phyloP scores from a whole-genome alignment of 2,329 filamentous ascomycete genomes.

The Peltaster fructicola region DNA sequence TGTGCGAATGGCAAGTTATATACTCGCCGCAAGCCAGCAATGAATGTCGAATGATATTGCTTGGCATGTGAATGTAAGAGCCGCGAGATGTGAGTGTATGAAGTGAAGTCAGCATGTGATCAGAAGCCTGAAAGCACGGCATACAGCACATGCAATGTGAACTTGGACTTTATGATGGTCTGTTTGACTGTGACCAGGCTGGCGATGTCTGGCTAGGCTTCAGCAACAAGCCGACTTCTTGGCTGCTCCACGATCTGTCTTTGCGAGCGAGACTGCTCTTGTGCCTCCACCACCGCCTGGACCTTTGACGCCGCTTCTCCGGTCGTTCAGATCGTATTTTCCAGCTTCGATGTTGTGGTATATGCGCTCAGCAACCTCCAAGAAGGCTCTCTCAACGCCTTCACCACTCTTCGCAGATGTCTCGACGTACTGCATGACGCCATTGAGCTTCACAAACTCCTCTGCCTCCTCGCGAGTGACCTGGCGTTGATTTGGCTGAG shows the following conservation, averaged over 20 bases:
- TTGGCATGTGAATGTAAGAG: too few species aligned
- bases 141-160: too few species aligned
- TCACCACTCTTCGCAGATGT: slow-evolving; percentile 92
- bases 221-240: slow-evolving; percentile 18
- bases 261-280: slow-evolving; percentile 26
- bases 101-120: too few species aligned
- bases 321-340: slow-evolving; percentile 84
- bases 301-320: slow-evolving; percentile 76
- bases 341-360: slow-evolving; percentile 94
- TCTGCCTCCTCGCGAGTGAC: slow-evolving; percentile 71
- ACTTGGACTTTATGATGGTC: slow-evolving; percentile 9
- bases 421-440: slow-evolving; percentile 84
- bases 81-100: too few species aligned
- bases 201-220: slow-evolving; percentile 5
- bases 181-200: slow-evolving; percentile 9
- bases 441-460: slow-evolving; percentile 73
- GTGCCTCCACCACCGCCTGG: slow-evolving; percentile 33
- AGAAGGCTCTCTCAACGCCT: slow-evolving; percentile 81
- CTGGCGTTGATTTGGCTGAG: slow-evolving; percentile 47
- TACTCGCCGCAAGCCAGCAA: too few species aligned
- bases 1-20: too few species aligned
- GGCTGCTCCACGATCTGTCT: slow-evolving; percentile 21
- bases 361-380: slow-evolving; percentile 86
- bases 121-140: too few species aligned
- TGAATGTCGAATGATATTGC: too few species aligned